Percentiles rank a stretch among this genome's conserved stretches.
These are phyloP conservation scores for Centaurea solstitialis DNA, from an alignment of 129 eudicot genomes.

Conservation along the genomic window DNA sequence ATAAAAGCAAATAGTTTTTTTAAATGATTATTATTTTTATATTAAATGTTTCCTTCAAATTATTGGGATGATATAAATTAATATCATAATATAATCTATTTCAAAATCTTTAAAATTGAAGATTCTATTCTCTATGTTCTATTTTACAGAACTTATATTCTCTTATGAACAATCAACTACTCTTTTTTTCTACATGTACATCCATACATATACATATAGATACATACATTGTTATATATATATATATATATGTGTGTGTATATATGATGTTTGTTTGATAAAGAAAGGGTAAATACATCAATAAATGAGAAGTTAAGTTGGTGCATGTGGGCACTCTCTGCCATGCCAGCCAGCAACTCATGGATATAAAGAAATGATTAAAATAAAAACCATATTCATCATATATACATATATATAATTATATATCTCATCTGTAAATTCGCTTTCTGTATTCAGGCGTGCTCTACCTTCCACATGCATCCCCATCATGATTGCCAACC, in stretches of 20 bases:
- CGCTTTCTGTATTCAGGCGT: constrained; percentile 46
- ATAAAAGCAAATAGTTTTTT: too few species aligned
- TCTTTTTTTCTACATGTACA: background rate
- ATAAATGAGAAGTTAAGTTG: constrained; percentile 22
- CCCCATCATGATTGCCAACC: constrained; percentile 31
- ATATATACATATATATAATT: too few species aligned
- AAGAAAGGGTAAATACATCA: background rate
- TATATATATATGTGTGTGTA: background rate
- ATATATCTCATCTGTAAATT: constrained; percentile 30
- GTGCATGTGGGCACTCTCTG: constrained; percentile 58
- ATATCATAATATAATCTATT: too few species aligned
- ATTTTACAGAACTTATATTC: too few species aligned
- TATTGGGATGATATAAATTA: too few species aligned
- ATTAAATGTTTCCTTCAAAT: too few species aligned
- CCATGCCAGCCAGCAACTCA: constrained; percentile 43
- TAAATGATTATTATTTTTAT: too few species aligned
- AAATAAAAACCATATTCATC: background rate
- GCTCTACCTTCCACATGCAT: constrained; percentile 37
- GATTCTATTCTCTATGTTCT: too few species aligned
- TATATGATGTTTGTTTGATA: background rate
- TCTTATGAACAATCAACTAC: too few species aligned
- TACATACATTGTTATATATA: background rate
- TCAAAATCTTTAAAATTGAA: too few species aligned
- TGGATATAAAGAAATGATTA: constrained; percentile 25
- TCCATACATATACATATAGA: background rate